Percentiles rank a stretch among this genome's conserved stretches.
Evolutionary conservation across 306 rosid genomes (phyloP).

Genomic region (Spatholobus suberectus): DNA sequence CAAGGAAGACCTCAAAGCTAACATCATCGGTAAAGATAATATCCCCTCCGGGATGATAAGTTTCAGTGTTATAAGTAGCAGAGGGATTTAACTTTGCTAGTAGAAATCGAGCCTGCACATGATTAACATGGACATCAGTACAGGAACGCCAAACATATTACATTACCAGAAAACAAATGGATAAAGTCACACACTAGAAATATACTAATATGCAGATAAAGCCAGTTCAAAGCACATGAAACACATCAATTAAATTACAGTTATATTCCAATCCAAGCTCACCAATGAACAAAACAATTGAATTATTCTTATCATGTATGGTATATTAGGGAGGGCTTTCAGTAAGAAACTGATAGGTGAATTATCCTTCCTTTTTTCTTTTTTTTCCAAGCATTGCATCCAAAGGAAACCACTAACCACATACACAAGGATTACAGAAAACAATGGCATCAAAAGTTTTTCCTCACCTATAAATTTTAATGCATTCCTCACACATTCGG

Average conservation of each 20-base stretch:
- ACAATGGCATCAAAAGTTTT: not conserved
- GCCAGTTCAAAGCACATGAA: not conserved
- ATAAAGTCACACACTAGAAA: not conserved
- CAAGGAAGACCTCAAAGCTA: constrained; percentile 93
- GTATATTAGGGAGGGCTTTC: not conserved
- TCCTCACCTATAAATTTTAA: not conserved
- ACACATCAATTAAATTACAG: not conserved
- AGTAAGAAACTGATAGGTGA: not conserved
- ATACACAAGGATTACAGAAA: not conserved
- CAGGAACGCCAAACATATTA: constrained; percentile 20
- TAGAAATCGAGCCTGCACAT: constrained; percentile 85
- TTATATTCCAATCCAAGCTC: not conserved
- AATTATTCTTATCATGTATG: not conserved
- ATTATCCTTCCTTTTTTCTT: not conserved
- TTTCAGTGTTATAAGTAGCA: constrained; percentile 81
- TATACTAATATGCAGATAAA: not conserved
- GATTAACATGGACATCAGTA: not conserved
- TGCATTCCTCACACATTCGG: not conserved
- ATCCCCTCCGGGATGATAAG: constrained; percentile 83
- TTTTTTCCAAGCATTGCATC: not conserved
- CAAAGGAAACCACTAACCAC: not conserved
- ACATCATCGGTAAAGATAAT: constrained; percentile 92
- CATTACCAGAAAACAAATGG: not conserved
- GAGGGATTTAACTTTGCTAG: constrained; percentile 93
- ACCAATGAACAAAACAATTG: not conserved